Base-by-base conservation (phyloP, 441 rosid species). In the Euphorbia schlechtendalii region DNA sequence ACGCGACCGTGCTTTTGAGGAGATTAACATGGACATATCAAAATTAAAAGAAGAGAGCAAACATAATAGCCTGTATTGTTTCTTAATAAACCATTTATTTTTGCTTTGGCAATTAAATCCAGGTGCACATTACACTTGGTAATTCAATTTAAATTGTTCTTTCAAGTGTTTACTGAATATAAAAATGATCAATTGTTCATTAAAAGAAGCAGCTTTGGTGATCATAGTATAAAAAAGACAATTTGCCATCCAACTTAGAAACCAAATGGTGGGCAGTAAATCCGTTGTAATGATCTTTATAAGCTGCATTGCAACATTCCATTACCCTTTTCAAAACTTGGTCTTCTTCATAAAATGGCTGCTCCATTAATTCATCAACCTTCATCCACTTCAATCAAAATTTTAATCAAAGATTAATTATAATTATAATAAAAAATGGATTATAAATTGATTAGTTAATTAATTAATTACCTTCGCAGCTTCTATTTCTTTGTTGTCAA, bases 181-280 rank as follows among this genome's bases (percentile, higher is more conserved):
- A 40, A 9, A 0, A 0, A 45, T 3, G 49, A 45, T 15, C n/a
- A 49, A 49, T 49, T 18, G 18, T 49, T 49, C 3, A 43, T 49
- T 49, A 18, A 49, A 4, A 18, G 3, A 48, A 28, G 17, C 18
- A 12, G 48, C 48, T 21, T 13, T 63, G 49, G 38, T 46, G 22
- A 17, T 55, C 64, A 48, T 73, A 70, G 30, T 78, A 77, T 54
- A 83, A 68, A 66, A 62, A 68, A 0, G 84, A 73, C 20, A 66
- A 56, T 22, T 73, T 70, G 17, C 81, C 82, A 46, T 78, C 82
- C 14, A 83, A 74, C 70, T 78, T 81, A 32, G 83, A 83, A 55
- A 64, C 65, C 67, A 83, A 30, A n/a, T 66, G 75, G 53, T 67
- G 74, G 25, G 80, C 71, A 40, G 48, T 55, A 69, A 83, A 78